Conservation (phyloP, 306 rosid genomes). For the Senna tora region DNA sequence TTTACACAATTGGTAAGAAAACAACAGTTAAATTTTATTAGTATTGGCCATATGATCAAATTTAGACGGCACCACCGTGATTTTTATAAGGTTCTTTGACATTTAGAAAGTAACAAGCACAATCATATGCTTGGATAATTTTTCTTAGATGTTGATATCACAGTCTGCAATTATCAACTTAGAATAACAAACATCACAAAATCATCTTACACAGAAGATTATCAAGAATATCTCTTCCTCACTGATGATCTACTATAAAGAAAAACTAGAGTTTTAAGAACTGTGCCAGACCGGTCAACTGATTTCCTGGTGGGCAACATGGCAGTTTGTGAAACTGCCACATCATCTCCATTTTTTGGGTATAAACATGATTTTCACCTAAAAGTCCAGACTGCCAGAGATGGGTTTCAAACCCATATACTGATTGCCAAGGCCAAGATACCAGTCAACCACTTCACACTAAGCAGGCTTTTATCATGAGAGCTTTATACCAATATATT, state of each 20-base stretch:
- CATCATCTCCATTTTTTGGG: background rate
- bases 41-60: no score
- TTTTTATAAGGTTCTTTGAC: no score
- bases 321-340: background rate
- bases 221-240: background rate
- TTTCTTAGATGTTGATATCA: no score
- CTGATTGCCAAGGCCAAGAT: background rate
- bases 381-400: background rate
- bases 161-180: background rate
- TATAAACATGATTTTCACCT: background rate
- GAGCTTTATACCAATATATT: background rate
- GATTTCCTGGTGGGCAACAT: no score
- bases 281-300: background rate
- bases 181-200: background rate
- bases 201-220: background rate
- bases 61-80: no score
- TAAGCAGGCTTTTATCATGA: background rate
- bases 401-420: background rate
- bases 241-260: background rate
- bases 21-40: no score
- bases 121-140: background rate
- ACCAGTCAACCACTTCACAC: background rate
- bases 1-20: background rate
- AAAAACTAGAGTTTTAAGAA: background rate
- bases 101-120: no score